Base-by-base conservation (phyloP, 192 early-diverging fungal species). In the Rhizophlyctis rosea region DNA sequence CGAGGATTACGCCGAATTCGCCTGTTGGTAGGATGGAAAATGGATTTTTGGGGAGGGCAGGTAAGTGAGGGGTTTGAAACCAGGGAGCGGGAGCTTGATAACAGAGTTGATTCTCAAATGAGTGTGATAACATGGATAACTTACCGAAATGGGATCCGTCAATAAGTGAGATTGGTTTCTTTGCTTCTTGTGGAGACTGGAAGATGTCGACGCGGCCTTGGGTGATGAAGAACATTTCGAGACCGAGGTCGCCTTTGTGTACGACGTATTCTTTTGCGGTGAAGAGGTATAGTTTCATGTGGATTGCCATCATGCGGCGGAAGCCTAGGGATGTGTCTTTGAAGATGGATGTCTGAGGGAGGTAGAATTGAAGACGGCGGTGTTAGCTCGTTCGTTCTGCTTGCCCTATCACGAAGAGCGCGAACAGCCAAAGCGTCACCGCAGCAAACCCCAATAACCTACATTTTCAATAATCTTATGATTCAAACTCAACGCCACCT, bases 181-280 rank as follows among this genome's bases (percentile, higher is more conserved):
- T 31, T 39, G 64, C 67, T 34, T 70, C 25, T 51, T 80, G 73
- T 21, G 59, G 55, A 3, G 66, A 70, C 35, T 67, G 62, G 57
- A 67, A 78, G 25, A 80, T 68, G 47, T 80, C 78, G 34, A 80
- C 75, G n/a, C 78, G 69, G 32, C 78, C 78, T 54, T 80, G 78
- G 18, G 75, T 75, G 30, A 80, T 78, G 53, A 80, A 80, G 63
- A 70, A 80, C 76, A 80, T 78, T 67, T 80, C 78, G 23, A 69
- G 52, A 4, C 78, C 78, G 47, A 80, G 50, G 39, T 80, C 78
- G 14, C 71, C 71, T 18, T 62, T 50, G 44, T 80, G 78, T 14
- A 78, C 77, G 4, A 80, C 75, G 56, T 80, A 77, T 52, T 78
- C 75, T 54, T 80, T 71, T 3, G 78, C 78, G n/a, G 78, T 80